phyloP scores from a whole-genome alignment of 176 grass and related monocot species.

The Chloris gayana region DNA sequence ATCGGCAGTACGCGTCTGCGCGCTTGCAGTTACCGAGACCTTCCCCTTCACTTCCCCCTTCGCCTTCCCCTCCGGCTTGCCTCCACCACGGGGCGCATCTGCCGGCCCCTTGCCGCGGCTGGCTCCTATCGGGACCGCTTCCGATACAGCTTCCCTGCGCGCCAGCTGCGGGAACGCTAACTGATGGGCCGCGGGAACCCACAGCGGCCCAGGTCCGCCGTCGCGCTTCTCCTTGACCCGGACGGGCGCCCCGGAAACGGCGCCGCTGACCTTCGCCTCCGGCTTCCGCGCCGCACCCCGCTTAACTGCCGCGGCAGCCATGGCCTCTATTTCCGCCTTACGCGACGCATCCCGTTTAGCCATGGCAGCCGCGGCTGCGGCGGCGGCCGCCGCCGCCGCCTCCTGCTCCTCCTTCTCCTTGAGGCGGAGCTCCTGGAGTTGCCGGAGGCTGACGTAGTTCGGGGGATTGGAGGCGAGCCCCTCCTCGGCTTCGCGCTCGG shows the following conservation, averaged over 20 bases:
- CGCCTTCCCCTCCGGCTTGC: not conserved
- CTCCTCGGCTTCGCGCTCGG: conserved; percentile 12
- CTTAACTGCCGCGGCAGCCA: not conserved
- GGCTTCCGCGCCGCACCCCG: not conserved
- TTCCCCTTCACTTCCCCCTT: no score
- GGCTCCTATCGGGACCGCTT: not conserved
- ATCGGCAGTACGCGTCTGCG: not conserved
- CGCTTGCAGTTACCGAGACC: not conserved
- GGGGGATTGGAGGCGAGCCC: conserved; percentile 41
- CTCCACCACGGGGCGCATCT: not conserved
- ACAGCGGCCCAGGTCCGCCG: not conserved
- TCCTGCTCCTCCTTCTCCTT: conserved; percentile 43
- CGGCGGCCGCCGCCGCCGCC: conserved; percentile 9
- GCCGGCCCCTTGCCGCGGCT: not conserved
- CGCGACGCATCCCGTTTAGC: no score
- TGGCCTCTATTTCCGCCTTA: not conserved
- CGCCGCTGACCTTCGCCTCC: not conserved
- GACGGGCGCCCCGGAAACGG: not conserved
- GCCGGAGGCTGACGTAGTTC: conserved; percentile 55
- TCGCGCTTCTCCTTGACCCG: not conserved
- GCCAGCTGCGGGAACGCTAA: not conserved
- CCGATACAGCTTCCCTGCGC: not conserved
- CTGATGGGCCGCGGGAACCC: conserved; percentile 25
- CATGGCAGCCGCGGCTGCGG: not conserved
- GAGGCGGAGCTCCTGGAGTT: conserved; percentile 46